Percentiles rank a stretch among this genome's conserved stretches.
Conservation (phyloP, 2,329 filamentous ascomycete species). For the Whalleya microplaca region DNA sequence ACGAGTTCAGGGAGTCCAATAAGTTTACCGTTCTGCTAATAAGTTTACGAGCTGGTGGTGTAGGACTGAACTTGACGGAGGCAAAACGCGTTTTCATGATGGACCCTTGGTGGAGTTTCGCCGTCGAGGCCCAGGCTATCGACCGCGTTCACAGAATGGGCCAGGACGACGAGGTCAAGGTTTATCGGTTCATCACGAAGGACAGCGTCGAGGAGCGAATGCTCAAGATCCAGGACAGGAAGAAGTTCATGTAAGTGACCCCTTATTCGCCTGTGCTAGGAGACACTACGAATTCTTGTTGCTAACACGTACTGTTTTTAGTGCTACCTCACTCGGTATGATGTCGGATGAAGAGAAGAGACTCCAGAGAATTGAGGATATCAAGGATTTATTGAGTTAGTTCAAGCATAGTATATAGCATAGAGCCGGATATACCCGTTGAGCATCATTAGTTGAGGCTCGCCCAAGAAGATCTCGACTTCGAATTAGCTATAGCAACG, state of each 20-base stretch:
- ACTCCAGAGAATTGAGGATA: slow-evolving; percentile 87
- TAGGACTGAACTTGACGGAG: slow-evolving; percentile 88
- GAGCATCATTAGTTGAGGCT: neutral
- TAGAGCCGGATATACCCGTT: neutral
- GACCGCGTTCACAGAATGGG: slow-evolving; percentile 98
- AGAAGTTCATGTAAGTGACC: slow-evolving; percentile 83
- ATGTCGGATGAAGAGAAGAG: slow-evolving; percentile 94
- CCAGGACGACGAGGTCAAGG: slow-evolving; percentile 82
- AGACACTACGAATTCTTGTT: neutral
- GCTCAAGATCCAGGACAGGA: slow-evolving; percentile 89
- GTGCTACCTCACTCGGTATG: slow-evolving; percentile 92
- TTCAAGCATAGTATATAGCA: neutral
- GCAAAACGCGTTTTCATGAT: slow-evolving; percentile 96
- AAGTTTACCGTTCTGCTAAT: slow-evolving; percentile 79
- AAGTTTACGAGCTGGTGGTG: slow-evolving; percentile 85
- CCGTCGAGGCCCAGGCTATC: slow-evolving; percentile 94
- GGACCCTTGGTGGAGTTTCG: slow-evolving; percentile 99
- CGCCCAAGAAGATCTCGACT: neutral
- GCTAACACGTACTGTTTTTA: slow-evolving; percentile 42
- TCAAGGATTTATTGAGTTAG: slow-evolving; percentile 81
- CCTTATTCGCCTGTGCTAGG: slow-evolving; percentile 4
- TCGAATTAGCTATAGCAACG: neutral
- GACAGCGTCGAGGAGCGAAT: slow-evolving; percentile 95
- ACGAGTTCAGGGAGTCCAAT: slow-evolving; percentile 66
- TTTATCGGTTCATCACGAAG: slow-evolving; percentile 86